Percentiles rank a stretch among this genome's conserved stretches.
These are phyloP conservation scores for Pisolithus albus DNA, from an alignment of 768 basidiomycete species.

Conservation along the genomic window DNA sequence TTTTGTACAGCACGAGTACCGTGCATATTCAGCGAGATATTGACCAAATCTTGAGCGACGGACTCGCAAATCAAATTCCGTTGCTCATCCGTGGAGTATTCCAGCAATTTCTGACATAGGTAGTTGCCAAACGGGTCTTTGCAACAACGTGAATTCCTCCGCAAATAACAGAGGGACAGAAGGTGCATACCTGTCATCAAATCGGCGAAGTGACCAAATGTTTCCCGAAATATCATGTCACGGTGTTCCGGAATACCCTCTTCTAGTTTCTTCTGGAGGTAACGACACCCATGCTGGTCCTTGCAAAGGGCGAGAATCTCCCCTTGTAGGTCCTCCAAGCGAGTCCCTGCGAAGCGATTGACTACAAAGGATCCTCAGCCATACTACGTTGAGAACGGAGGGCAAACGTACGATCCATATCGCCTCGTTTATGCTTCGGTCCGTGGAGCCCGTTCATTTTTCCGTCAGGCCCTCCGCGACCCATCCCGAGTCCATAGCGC, in stretches of 20 bases:
- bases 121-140: constrained; percentile 98
- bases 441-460: constrained; percentile 91
- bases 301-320: constrained; percentile 94
- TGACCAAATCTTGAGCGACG: constrained; percentile 94
- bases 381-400: not conserved
- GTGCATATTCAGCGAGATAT: constrained; percentile 99
- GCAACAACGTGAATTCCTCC: constrained; percentile 1
- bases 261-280: constrained; percentile 97
- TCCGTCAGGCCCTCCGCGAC: constrained; percentile 53
- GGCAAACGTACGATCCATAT: constrained; percentile 79
- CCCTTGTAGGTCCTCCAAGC: constrained; percentile 91
- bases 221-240: constrained; percentile 99
- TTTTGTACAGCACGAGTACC: constrained; percentile 99
- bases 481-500: constrained; percentile 65
- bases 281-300: constrained; percentile 98
- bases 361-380: constrained; percentile 38
- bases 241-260: constrained; percentile 93
- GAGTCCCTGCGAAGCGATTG: constrained; percentile 94
- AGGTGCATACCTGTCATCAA: constrained; percentile 81
- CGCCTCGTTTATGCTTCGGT: constrained; percentile 90
- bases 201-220: constrained; percentile 94
- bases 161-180: constrained; percentile 3
- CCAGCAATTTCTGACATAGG: constrained; percentile 94
- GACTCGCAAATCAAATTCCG: constrained; percentile 95
- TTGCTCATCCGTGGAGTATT: constrained; percentile 96